These are phyloP conservation scores for Starmerella bacillaris DNA, from an alignment of 805 yeast genomes.

Conservation along the genomic window DNA sequence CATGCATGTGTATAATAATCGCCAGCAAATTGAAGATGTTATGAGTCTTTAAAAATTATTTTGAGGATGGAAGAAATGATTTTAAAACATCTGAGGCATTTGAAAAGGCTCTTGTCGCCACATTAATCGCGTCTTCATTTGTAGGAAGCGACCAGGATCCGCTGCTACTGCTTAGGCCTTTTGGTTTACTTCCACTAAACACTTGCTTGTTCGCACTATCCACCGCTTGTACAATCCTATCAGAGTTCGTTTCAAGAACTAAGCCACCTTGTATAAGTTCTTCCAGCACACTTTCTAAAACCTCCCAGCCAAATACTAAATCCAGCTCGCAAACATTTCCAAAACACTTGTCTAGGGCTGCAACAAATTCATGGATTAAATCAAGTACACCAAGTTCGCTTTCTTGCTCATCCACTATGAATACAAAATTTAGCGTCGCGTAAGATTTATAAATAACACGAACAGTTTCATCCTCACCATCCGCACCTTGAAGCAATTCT, in stretches of 20 bases:
- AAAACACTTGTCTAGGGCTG: constrained; percentile 81
- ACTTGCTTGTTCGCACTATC: constrained; percentile 23
- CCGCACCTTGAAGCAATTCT: constrained; percentile 38
- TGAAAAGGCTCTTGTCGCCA: constrained; percentile 14
- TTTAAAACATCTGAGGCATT: constrained; percentile 15
- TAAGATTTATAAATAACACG: constrained; percentile 85
- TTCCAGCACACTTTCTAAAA: constrained; percentile 62
- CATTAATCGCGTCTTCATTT: constrained; percentile 11
- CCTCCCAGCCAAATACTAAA: constrained; percentile 97
- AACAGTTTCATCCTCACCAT: constrained; percentile 44
- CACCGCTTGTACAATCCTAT: constrained; percentile 50
- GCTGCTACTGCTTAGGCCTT: background rate
- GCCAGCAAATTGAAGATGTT: no score
- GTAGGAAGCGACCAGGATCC: constrained; percentile 3
- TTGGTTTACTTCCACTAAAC: constrained; percentile 10
- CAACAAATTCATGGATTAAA: constrained; percentile 90
- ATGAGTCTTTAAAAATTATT: no score
- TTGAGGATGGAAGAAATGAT: constrained; percentile 13
- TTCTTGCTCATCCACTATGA: constrained; percentile 90
- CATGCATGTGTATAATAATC: no score
- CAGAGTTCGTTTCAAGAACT: constrained; percentile 85
- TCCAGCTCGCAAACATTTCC: constrained; percentile 89
- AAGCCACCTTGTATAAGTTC: constrained; percentile 95
- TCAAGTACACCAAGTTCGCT: constrained; percentile 86
- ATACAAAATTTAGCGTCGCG: constrained; percentile 90